phyloP scores from a whole-genome alignment of 176 grass and related monocot genomes.

The Rhynchospora tenuis region DNA sequence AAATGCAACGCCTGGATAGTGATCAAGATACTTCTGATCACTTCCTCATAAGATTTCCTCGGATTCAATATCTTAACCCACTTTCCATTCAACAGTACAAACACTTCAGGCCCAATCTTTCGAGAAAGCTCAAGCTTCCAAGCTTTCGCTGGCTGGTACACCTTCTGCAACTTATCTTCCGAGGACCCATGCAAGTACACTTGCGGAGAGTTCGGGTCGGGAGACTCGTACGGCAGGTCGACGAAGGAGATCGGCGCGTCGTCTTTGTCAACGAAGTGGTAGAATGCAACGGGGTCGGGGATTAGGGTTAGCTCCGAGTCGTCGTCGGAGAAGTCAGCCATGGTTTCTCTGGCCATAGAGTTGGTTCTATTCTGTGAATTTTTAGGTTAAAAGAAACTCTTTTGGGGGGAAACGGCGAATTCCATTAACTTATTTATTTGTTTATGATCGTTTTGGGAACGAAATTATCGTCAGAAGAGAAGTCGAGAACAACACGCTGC shows the following conservation, averaged over 20 bases:
- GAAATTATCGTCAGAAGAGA: not conserved
- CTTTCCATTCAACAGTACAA: conserved; percentile 34
- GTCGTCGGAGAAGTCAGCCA: conserved; percentile 10
- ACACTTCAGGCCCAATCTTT: conserved; percentile 25
- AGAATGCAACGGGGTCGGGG: conserved; percentile 21
- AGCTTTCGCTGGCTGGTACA: conserved; percentile 41
- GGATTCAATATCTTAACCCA: conserved; percentile 66
- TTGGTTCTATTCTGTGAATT: not conserved
- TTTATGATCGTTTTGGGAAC: not conserved
- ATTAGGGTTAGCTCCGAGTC: conserved; percentile 5
- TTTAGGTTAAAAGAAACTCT: not conserved
- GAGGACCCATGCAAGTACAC: conserved; percentile 37
- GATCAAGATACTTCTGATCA: conserved; percentile 45
- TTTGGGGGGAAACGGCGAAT: not conserved
- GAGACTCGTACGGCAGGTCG: conserved; percentile 25
- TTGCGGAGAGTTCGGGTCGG: not conserved
- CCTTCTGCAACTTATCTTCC: conserved; percentile 22
- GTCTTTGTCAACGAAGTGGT: conserved; percentile 32
- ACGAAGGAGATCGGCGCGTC: conserved; percentile 36
- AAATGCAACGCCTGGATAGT: conserved; percentile 60
- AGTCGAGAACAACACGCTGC: not conserved
- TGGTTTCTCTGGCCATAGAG: not conserved
- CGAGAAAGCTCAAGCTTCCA: conserved; percentile 54
- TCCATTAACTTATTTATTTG: not conserved
- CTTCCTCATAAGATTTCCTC: conserved; percentile 33